phyloP scores from a whole-genome alignment of 805 yeast genomes.

The Jamesozyma lodderae region DNA sequence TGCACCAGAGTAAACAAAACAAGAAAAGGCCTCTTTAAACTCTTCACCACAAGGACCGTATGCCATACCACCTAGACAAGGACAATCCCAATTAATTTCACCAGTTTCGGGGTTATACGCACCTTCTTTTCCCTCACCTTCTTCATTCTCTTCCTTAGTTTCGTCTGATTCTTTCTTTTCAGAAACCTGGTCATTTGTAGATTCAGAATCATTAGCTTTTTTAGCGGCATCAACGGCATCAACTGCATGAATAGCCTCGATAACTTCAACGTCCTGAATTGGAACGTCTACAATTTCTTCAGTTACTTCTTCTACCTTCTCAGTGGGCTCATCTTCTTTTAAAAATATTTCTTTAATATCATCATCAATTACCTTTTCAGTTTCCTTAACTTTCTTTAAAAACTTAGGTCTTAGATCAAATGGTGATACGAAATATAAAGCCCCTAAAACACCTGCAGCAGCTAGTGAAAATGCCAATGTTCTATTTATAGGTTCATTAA shows the following conservation, averaged over 20 bases:
- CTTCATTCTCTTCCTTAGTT: slow-evolving; percentile 82
- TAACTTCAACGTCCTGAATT: slow-evolving; percentile 32
- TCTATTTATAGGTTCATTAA: slow-evolving; percentile 1
- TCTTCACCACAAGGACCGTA: slow-evolving; percentile 98
- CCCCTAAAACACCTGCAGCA: slow-evolving; percentile 2
- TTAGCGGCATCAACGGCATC: background rate
- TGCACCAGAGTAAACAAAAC: slow-evolving; percentile 87
- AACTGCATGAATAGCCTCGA: too few species aligned
- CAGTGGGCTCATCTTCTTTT: too few species aligned
- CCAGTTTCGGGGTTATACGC: slow-evolving; percentile 97
- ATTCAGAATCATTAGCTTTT: background rate
- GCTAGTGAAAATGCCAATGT: background rate
- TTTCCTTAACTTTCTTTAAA: background rate
- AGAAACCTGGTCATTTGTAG: background rate
- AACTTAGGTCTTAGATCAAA: background rate
- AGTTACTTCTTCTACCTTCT: background rate
- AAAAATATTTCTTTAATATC: background rate
- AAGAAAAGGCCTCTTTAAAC: slow-evolving; percentile 88
- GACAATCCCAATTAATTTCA: slow-evolving; percentile 99
- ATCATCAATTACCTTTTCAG: background rate
- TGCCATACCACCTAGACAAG: slow-evolving; percentile 99
- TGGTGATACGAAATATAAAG: background rate
- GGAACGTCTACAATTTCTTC: background rate
- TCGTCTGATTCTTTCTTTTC: slow-evolving; percentile 73
- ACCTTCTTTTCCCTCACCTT: slow-evolving; percentile 41